Evolutionary conservation across 345 rosid species (phyloP), one percentile per base, ranked within the genome.

Genomic region (Odontarrhena argentea): DNA sequence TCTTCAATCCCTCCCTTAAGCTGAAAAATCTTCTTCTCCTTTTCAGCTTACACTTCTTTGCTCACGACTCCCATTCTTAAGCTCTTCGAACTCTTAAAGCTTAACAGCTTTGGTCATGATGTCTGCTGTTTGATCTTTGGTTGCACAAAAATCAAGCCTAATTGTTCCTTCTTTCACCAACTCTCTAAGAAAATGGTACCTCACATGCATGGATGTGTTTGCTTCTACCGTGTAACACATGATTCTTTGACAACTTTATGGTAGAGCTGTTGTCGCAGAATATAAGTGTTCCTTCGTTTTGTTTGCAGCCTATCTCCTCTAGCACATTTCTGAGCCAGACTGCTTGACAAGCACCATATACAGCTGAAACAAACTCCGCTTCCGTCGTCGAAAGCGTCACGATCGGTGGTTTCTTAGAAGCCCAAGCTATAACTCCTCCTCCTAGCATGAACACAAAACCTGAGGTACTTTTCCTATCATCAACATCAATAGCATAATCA

Each of bases 221-320:
- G 12, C 25, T 43, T 2, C 42, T 14, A 0, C 30, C 53, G 5
- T 30, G 43, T 9, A 61, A 11, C 14, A 46, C 54, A 0, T 2
- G 28, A 14, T 61, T 61, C 15, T 24, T 24, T 0, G 55, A 25
- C 7, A 51, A 2, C 1, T 25, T 51, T 0, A 51, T 26, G 1
- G 36, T 51, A 5, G 55, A 51, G 3, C 14, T 24, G 7, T 51
- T 51, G 0, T 51, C 60, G 34, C 37, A 32, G 0, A 73, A 53
- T 79, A 51, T 0, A 2, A 8, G 2, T 0, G 26, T 46, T 2
- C 26, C 11, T 46, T 18, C 7, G 0, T 65, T 62, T 68, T 78
- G 34, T 8, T 4, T 5, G 4, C 1, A 28, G 0, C 72, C 77
- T 61, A 74, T 50, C 43, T 71, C 63, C 51, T 42, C 25, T 4